Conservation (phyloP, 2,329 filamentous ascomycete genomes). For the Phialocephala subalpina region DNA sequence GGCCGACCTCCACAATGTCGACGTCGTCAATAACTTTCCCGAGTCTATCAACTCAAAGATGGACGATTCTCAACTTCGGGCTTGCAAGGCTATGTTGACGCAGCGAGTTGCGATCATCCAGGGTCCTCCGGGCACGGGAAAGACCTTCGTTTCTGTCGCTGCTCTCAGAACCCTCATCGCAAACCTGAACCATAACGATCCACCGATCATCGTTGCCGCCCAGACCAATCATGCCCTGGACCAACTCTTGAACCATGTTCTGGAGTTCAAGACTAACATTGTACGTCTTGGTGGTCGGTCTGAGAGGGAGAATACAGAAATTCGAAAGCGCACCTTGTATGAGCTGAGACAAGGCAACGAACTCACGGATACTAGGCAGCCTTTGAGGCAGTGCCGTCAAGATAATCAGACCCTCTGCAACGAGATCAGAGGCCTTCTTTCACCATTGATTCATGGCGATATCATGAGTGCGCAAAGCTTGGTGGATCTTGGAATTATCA, state of each 20-base stretch:
- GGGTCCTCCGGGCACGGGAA: constrained; percentile 79
- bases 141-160: constrained; percentile 82
- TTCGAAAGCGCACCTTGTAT: constrained; percentile 72
- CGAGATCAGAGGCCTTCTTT: constrained; percentile 25
- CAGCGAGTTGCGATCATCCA: constrained; percentile 80
- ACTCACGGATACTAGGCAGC: constrained; percentile 34
- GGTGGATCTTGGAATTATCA: constrained; percentile 63
- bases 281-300: constrained; percentile 58
- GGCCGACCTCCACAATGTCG: constrained; percentile 51
- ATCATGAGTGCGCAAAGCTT: constrained; percentile 65
- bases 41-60: constrained; percentile 55
- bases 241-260: constrained; percentile 67
- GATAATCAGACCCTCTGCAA: constrained; percentile 12
- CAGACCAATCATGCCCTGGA: constrained; percentile 94
- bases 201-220: constrained; percentile 80
- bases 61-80: constrained; percentile 75
- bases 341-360: constrained; percentile 57
- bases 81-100: constrained; percentile 74
- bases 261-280: constrained; percentile 65
- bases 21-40: constrained; percentile 65
- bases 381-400: constrained; percentile 18
- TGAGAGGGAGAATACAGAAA: constrained; percentile 58
- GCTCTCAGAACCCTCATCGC: constrained; percentile 71
- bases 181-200: constrained; percentile 62
- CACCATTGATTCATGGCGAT: constrained; percentile 49